Evolutionary conservation across 2,329 filamentous ascomycete species (phyloP), one percentile per base, ranked within the genome.

Genomic region (Neoascochyta sp.): DNA sequence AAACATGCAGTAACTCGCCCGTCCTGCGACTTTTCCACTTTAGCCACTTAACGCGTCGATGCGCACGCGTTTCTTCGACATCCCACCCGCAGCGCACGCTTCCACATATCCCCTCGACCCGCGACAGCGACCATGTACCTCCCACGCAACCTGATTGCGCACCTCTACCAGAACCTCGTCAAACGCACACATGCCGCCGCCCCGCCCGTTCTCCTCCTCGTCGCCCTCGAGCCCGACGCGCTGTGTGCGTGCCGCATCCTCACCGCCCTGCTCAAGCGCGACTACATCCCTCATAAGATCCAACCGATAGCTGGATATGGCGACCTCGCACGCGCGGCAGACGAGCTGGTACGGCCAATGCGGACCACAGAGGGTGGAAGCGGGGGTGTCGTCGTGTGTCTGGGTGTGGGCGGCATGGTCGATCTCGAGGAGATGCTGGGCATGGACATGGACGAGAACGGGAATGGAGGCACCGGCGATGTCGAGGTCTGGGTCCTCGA

Each of bases 251-350:
- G 88, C 62, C 87, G 89, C 40, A 95, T 98, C 39, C 78, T 98
- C 26, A 94, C 90, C 3, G 77, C 83, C 28, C 75, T 98, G n/a
- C 74, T 98, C 39, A 95, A 94, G 67, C 84, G 90, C 72, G 92
- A 98, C 70, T 96, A 94, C 60, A 94, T 98, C 49, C 86, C 84
- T 9, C 90, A 96, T 69, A 96, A 95, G 66, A 95, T 96, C 55
- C 86, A 95, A 54, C 92, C 92, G 1, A 83, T 98, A 32, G 80
- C 86, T 12, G 92, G 92, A 32, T 96, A 95, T 78, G 81, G 79
- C 45, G 92, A 96, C 61, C 77, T 98, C 25, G 76, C 86, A 55
- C 81, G 79, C 48, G 83, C 83, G 13, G 89, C 89, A 24, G 76
- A 78, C 54, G 80, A 89, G 45, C 73, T 93, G 24, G 83, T 95